phyloP scores from a whole-genome alignment of 2,329 filamentous ascomycete genomes.

The Pleurostoma richardsiae region DNA sequence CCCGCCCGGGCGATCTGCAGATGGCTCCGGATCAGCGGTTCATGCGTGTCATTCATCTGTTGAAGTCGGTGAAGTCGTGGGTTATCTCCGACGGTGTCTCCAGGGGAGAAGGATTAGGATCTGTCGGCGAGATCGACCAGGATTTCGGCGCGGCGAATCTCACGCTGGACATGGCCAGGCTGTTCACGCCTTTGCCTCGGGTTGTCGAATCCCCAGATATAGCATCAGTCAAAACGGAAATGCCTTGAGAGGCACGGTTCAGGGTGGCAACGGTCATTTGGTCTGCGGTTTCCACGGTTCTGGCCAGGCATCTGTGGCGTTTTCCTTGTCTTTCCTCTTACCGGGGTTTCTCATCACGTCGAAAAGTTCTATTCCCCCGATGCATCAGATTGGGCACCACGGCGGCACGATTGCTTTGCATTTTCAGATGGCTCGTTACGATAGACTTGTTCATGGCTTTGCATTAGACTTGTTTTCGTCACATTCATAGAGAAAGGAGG shows the following conservation, averaged over 20 bases:
- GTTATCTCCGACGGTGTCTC: constrained; percentile 59
- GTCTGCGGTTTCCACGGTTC: constrained; percentile 14
- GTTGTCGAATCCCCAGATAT: constrained; percentile 36
- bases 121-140: constrained; percentile 63
- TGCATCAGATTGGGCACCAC: constrained; percentile 29
- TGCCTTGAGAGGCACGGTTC: constrained; percentile 18
- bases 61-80: constrained; percentile 57
- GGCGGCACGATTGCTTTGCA: constrained; percentile 28
- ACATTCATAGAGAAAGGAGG: constrained; percentile 15
- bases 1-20: constrained; percentile 45
- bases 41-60: constrained; percentile 51
- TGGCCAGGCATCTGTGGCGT: constrained; percentile 9
- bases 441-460: constrained; percentile 23
- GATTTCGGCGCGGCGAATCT: constrained; percentile 59
- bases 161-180: constrained; percentile 65
- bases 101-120: constrained; percentile 63
- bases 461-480: constrained; percentile 21
- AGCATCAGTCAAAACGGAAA: constrained; percentile 35
- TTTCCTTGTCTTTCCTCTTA: constrained; percentile 7
- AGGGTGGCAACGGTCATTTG: constrained; percentile 22
- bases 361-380: constrained; percentile 25
- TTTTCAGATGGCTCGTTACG: constrained; percentile 23
- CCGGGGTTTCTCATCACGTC: constrained; percentile 9
- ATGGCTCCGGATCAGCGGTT: constrained; percentile 55
- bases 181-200: constrained; percentile 58